Conservation (phyloP, 2,329 filamentous ascomycete genomes). For the Epichloe elymi region DNA sequence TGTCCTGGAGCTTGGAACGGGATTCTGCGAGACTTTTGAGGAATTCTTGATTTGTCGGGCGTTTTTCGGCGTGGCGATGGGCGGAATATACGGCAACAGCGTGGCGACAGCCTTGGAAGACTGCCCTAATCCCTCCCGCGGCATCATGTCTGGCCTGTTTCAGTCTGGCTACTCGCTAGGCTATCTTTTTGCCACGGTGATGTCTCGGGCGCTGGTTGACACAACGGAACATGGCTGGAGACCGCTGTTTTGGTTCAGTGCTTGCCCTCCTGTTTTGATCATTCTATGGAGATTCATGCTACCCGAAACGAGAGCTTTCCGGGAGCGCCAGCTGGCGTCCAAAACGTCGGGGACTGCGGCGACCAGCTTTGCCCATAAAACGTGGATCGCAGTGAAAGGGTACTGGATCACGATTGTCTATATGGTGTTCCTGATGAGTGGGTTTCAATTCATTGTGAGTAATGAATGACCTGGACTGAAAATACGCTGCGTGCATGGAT, state of each 20-base stretch:
- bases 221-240: neutral
- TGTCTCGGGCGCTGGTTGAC: neutral
- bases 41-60: neutral
- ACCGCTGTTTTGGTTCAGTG: conserved; percentile 1
- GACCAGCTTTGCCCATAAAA: neutral
- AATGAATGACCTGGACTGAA: neutral
- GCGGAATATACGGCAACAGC: neutral
- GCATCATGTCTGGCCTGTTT: neutral
- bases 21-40: neutral
- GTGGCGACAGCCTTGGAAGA: neutral
- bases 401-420: neutral
- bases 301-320: neutral
- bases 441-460: neutral
- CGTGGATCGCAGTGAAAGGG: neutral
- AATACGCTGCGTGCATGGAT: no score
- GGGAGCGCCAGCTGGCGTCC: neutral
- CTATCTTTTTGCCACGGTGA: neutral
- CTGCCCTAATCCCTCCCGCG: neutral
- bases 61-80: neutral
- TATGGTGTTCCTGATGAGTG: neutral
- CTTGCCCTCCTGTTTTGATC: neutral
- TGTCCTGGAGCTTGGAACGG: neutral
- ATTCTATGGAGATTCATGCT: neutral
- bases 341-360: neutral
- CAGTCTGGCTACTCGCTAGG: neutral